Conservation (phyloP, 2,329 filamentous ascomycete genomes). For the Uncinocarpus reesii region DNA sequence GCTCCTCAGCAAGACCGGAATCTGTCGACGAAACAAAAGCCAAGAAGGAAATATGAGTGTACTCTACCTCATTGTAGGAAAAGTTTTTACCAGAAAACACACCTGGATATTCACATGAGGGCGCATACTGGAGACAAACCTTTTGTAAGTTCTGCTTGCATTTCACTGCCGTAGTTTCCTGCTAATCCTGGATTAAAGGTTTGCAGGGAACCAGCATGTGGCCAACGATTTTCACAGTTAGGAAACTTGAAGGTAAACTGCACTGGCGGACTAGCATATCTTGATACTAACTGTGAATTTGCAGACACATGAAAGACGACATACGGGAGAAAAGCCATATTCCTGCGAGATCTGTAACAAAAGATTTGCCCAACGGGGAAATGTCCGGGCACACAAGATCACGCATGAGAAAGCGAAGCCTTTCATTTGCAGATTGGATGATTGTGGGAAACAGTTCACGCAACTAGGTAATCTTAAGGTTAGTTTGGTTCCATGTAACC, state of each 20-base stretch:
- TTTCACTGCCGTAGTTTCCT: background rate
- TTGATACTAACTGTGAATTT: background rate
- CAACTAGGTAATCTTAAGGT: slow-evolving; percentile 89
- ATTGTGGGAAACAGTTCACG: slow-evolving; percentile 79
- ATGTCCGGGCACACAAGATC: slow-evolving; percentile 71
- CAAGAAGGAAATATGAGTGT: slow-evolving; percentile 60
- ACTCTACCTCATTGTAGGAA: slow-evolving; percentile 64
- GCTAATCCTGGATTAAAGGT: background rate
- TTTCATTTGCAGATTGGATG: slow-evolving; percentile 69
- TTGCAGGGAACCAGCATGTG: slow-evolving; percentile 64
- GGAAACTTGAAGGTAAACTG: slow-evolving; percentile 83
- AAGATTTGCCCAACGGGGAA: slow-evolving; percentile 73
- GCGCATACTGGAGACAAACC: slow-evolving; percentile 85
- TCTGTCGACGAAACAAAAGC: slow-evolving; percentile 31
- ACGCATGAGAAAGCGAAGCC: slow-evolving; percentile 69
- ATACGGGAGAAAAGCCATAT: slow-evolving; percentile 80
- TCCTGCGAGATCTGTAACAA: slow-evolving; percentile 70
- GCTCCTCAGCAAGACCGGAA: slow-evolving; percentile 28
- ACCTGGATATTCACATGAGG: slow-evolving; percentile 78
- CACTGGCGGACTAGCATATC: no score
- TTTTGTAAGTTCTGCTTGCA: slow-evolving; percentile 54
- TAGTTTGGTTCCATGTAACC: slow-evolving; percentile 16
- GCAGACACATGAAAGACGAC: slow-evolving; percentile 74
- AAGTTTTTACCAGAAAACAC: slow-evolving; percentile 82
- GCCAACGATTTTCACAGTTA: slow-evolving; percentile 42